Evolutionary conservation across 1,284 basidiomycete species (phyloP), one percentile per base, ranked within the genome.

Genomic region (Meira nashicola): DNA sequence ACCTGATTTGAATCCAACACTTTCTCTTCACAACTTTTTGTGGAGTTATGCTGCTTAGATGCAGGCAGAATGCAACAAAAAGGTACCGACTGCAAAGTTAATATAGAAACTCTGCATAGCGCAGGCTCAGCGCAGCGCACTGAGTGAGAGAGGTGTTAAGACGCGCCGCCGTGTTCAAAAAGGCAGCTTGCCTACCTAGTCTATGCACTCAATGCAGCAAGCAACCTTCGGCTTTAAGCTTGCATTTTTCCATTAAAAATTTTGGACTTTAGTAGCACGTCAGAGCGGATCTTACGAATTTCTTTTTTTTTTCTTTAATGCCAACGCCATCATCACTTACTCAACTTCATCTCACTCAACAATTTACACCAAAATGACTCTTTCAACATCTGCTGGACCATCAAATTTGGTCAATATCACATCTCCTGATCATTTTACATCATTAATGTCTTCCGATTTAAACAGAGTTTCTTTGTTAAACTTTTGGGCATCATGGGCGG

Each of bases 401-500:
- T 17, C 50, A 41, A 76, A 72, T 57, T 61, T 70, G 33, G 63
- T 71, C 40, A 58, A 70, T 51, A 76, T 79, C 56, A 73, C 65
- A 49, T 76, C 70, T 57, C 72, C 73, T 37, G 73, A 77, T 55
- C 70, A 72, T 43, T 77, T 77, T 33, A 67, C 66, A 44, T 50
- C 60, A 49, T 25, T 68, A 17, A 73, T 75, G 74, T 65, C 72
- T 58, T 56, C 64, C 40, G 75, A 78, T 59, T 59, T 78, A 33
- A 65, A 62, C 12, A 68, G 74, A 6, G 68, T 78, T 19, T 68
- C 73, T 21, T 61, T 78, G 33, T 72, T 78, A 59, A 78, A 78
- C 65, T 78, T 78, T 55, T 76, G 74, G 68, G 76, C 76, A 37
- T 68, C 74, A 1, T 78, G 76, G 76, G 76, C 76, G 3, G 73